Evolutionary conservation across 2,329 filamentous ascomycete genomes (phyloP).

Genomic region (Trichoderma sp.): DNA sequence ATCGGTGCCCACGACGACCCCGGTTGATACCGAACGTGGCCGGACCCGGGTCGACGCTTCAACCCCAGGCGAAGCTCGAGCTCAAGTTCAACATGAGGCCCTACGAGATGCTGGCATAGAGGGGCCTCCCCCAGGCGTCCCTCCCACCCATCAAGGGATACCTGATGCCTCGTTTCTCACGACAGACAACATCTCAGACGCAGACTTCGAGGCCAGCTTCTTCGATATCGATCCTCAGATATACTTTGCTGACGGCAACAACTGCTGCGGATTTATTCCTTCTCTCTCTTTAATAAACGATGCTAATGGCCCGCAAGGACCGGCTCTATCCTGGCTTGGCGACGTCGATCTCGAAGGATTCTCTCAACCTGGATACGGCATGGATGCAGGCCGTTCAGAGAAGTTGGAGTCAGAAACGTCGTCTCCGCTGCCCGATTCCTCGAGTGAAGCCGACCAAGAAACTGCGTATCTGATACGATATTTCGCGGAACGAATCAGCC

Average conservation of each 20-base stretch:
- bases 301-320: constrained; percentile 1
- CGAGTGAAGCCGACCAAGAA: constrained; percentile 27
- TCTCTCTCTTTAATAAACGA: constrained; percentile 16
- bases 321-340: constrained; percentile 15
- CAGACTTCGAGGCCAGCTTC: constrained; percentile 29
- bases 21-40: neutral
- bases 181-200: constrained; percentile 5
- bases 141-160: neutral
- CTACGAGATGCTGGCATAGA: neutral
- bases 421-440: constrained; percentile 8
- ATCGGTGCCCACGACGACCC: neutral
- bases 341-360: constrained; percentile 7
- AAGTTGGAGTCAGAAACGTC: neutral
- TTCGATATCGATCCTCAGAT: constrained; percentile 31
- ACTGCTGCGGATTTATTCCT: constrained; percentile 31
- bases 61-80: neutral
- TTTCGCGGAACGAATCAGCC: constrained; percentile 31
- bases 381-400: neutral
- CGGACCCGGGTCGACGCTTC: neutral
- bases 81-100: neutral
- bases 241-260: constrained; percentile 30
- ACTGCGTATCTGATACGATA: constrained; percentile 30
- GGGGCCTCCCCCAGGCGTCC: neutral
- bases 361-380: neutral
- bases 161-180: neutral